These are phyloP conservation scores for Schoenoplectus tabernaemontani DNA, from an alignment of 202 grass and related monocot species.

Conservation along the genomic window DNA sequence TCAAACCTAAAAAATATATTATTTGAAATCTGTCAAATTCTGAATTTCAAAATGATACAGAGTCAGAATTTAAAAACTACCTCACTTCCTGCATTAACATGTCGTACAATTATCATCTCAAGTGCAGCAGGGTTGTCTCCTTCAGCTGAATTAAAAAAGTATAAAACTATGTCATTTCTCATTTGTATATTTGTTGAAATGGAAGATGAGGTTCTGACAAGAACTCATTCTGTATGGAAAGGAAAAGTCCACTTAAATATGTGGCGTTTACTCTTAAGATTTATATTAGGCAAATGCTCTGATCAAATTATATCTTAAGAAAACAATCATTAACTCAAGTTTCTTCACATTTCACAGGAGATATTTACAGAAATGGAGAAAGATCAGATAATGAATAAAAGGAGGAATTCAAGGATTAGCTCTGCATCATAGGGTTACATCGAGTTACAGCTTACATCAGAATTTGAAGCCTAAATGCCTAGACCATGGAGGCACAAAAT, in stretches of 20 bases:
- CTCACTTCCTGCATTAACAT: constrained; percentile 62
- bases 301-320: background rate
- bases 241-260: background rate
- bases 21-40: background rate
- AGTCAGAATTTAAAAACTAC: constrained; percentile 30
- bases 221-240: background rate
- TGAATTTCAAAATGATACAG: background rate
- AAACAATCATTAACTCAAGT: background rate
- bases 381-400: background rate
- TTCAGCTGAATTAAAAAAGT: constrained; percentile 20
- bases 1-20: constrained; percentile 1
- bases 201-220: background rate
- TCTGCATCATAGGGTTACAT: background rate
- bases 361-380: background rate
- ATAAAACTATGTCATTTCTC: background rate
- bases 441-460: background rate
- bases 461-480: background rate
- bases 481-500: background rate
- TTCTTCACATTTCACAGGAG: background rate
- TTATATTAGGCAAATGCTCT: background rate
- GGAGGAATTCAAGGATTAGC: background rate
- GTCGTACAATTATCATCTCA: constrained; percentile 81
- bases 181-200: background rate
- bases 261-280: background rate
- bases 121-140: constrained; percentile 36